Percentiles rank a stretch among this genome's conserved stretches.
Conservation (phyloP, 129 eudicot species). For the Lactuca sativa region DNA sequence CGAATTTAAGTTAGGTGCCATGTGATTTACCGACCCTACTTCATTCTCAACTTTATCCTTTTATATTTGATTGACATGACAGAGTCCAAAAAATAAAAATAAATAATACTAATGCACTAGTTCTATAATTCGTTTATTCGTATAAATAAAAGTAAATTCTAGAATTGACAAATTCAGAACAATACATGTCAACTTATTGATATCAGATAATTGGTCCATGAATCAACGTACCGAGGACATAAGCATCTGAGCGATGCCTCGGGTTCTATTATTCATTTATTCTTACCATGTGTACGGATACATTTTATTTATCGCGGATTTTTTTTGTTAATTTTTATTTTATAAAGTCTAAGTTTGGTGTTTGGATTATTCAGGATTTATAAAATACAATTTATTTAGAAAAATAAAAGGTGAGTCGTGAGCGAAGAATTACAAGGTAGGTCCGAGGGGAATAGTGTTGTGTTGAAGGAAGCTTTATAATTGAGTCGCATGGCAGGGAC, state of each 20-base stretch:
- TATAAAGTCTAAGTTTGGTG: too few relatives aligned
- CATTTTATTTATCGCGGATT: not conserved
- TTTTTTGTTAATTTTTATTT: too few relatives aligned
- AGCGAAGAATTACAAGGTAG: not conserved
- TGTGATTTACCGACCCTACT: conserved; percentile 39
- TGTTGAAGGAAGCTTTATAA: not conserved
- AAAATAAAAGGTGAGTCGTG: too few relatives aligned
- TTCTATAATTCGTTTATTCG: not conserved
- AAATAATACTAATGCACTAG: too few relatives aligned
- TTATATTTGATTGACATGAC: not conserved
- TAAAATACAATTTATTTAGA: too few relatives aligned
- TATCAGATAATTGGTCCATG: not conserved
- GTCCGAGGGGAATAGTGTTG: not conserved
- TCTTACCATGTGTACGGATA: not conserved
- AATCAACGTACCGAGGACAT: not conserved
- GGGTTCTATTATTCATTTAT: too few relatives aligned
- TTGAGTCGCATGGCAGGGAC: conserved; percentile 33
- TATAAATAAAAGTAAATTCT: not conserved
- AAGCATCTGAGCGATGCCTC: not conserved
- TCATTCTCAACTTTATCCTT: conserved; percentile 22
- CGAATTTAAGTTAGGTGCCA: conserved; percentile 29
- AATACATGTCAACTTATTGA: not conserved
- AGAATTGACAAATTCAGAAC: not conserved
- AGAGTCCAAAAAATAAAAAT: not conserved
- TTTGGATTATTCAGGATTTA: too few relatives aligned